Evolutionary conservation across 2,329 filamentous ascomycete genomes (phyloP), one percentile per base, ranked within the genome.

Genomic region (Lachnellula occidentalis): DNA sequence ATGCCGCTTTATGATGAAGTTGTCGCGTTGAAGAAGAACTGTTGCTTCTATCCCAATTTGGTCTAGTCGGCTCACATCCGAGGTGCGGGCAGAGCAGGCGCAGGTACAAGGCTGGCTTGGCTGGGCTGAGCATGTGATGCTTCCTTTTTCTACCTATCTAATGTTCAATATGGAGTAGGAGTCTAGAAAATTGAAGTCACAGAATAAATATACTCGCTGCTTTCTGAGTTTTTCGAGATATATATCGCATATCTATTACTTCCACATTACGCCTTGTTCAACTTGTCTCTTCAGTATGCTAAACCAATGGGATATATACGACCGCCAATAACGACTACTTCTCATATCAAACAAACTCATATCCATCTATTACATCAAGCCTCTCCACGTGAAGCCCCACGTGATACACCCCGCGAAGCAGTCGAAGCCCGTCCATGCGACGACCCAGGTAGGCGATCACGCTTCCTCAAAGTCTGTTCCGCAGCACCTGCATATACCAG

Each of bases 1-100:
- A 57, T 56, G 63, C 63, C 63, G 64, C 63, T 66, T 66, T 39
- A 50, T 55, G 51, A 55, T 56, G 43, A 51, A 22, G 43, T 54
- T 54, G 50, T 49, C 27, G 27, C 27, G 27, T 31, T 9, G 27
- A 31, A 31, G 27, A 31, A 31, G 27, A 31, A 31, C 27, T 31
- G 27, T 41, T 4, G 17, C 37, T 41, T 41, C 37, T 41, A 9
- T 3, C 27, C 27, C 27, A 11, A 39, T 15, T 3, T 15, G 15
- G n/a, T 15, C 36, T 15, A 15, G 36, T 17, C 36, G 12, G 14
- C 12, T 39, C 2, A 17, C 15, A 3, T 39, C 36, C 14, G 36
- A n/a, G 36, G 36, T 39, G 36, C 14, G 12, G 5, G 5, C 8
- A n/a, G n/a, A n/a, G n/a, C n/a, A n/a, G 8, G 4, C 4, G 4